Evolutionary conservation across 495 filamentous ascomycete genomes (phyloP).

Genomic region (Alectoria sarmentosa): DNA sequence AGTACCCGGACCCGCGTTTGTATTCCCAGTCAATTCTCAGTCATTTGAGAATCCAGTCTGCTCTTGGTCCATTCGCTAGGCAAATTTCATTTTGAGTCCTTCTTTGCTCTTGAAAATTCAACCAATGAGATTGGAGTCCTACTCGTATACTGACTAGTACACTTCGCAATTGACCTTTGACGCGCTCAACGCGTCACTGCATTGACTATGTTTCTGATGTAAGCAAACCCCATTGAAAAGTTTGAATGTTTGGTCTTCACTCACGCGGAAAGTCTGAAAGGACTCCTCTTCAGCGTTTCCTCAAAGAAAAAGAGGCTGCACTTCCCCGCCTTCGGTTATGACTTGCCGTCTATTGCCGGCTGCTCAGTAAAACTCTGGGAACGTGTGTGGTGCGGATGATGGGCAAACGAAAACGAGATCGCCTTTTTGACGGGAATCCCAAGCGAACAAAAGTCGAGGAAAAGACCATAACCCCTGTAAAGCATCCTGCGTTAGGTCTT

Average conservation of each 20-base stretch:
- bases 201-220: neutral
- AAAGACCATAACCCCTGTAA: neutral
- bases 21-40: neutral
- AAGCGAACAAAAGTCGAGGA: slow-evolving; percentile 5
- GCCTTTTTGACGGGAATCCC: neutral
- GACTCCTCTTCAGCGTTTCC: neutral
- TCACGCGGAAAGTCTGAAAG: neutral
- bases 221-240: neutral
- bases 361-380: neutral
- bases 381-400: slow-evolving; percentile 5
- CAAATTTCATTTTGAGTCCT: neutral
- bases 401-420: slow-evolving; percentile 17
- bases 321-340: neutral
- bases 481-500: slow-evolving; percentile 61
- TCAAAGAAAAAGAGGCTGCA: neutral
- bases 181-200: slow-evolving; percentile 1
- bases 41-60: neutral
- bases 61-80: neutral
- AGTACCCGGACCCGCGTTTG: neutral
- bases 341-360: neutral
- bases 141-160: neutral
- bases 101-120: neutral
- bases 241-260: neutral
- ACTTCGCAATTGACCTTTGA: neutral
- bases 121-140: neutral